Base-by-base conservation (phyloP, 2,329 filamentous ascomycete genomes). In the Nemania sp. region DNA sequence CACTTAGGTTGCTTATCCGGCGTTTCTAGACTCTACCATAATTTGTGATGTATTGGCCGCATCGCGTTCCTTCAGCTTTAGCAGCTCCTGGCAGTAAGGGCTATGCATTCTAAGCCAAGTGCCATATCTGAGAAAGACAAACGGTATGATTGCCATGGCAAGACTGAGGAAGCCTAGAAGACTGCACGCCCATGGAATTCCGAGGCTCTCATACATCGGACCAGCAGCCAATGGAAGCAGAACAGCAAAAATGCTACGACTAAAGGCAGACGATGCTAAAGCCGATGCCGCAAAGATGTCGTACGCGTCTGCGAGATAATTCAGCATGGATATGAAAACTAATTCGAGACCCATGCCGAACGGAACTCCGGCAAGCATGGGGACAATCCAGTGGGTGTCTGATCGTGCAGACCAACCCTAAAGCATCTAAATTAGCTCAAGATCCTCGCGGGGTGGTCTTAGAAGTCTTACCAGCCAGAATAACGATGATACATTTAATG, bases 201-300 rank as follows among this genome's bases (percentile, higher is more conserved):
- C 79, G 24, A 82, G 66, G 1, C 60, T 64, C 1, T 67, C 61
- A 59, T 80, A 82, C 73, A 81, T 73, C 0, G 76, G 73, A 23
- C 72, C 74, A 15, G 76, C 75, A 63, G 79, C 78, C 5, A 80
- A 65, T 6, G 77, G 77, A 44, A 81, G 79, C 5, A 76, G 69
- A 3, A 80, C 83, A 12, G 80, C 84, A 64, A 86, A 84, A 4
- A 75, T 73, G 15, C 75, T 80, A 6, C 84, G 73, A 11, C 78
- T 75, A 51, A 82, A 80, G 12, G 77, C 79, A 26, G 84, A 81
- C 1, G 84, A 83, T 0, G 84, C 83, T 68, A 86, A 74, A 1
- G 84, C 84, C 23, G 65, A 71, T 4, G 79, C 79, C 1, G 78
- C 76, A 60, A 76, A 80, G 8, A 78, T 66, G 43, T 77, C 76